Evolutionary conservation across 495 filamentous ascomycete genomes (phyloP), one percentile per base, ranked within the genome.

Genomic region (Trichoderma gamsii): DNA sequence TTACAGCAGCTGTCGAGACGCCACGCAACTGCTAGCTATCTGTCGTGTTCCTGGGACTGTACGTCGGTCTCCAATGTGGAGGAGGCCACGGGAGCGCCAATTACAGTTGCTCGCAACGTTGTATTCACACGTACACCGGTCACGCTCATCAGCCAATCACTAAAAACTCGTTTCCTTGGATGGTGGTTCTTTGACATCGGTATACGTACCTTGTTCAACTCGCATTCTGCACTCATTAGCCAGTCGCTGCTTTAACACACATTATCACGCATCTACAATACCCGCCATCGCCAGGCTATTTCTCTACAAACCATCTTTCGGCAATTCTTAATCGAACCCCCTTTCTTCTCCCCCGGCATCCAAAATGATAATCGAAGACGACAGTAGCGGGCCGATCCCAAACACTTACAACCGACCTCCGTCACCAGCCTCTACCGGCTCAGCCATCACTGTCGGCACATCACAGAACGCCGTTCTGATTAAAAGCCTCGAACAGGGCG

Each of bases 361-460:
- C 5, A 61, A 4, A 27, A 61, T 32, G 12, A 61, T 61, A 12
- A 13, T 32, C 25, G 56, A 61, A 32, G 56, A 61, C 56, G 56
- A 61, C 56, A 61, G 56, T 9, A 32, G 27, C 56, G 56, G 25
- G 25, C 25, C 56, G 25, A 7, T 27, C n/a, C 56, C 23, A 61
- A 29, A 5, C 7, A 23, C 12, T 18, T 3, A 4, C 27, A 9
- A 6, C 29, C 25, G 56, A 12, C 56, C 56, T 61, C 56, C 56
- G 16, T 32, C 67, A 27, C 41, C 67, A 21, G 63, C 59, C 23
- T 64, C 66, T n/a, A 67, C 44, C 25, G 23, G 59, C 41, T 64
- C 67, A 25, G 61, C 67, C 41, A 68, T 68, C 41, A 49, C 61
- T 11, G 67, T 68, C 11, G 67, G 59, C 23, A 49, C 59, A 29